Evolutionary conservation across 78 protist genomes (phyloP).

Genomic region (Pelomyxa schiedti): DNA sequence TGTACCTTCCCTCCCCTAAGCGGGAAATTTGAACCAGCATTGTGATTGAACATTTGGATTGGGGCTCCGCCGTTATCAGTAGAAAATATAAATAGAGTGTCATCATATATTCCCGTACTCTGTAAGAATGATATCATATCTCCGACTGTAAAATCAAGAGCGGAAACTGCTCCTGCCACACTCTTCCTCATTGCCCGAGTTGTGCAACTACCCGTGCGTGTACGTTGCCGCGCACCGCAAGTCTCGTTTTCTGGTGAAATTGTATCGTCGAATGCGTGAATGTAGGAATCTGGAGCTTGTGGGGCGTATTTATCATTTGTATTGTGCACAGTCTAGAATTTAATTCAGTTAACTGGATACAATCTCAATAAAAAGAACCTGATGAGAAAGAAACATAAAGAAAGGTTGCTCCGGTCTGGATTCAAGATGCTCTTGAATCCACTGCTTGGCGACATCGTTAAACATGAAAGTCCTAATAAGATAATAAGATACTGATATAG

Average conservation of each 20-base stretch:
- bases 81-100: background rate
- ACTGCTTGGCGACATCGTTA: background rate
- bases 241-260: background rate
- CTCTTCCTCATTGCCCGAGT: background rate
- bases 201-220: too few relatives aligned
- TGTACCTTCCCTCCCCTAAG: background rate
- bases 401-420: background rate
- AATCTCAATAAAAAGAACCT: too few relatives aligned
- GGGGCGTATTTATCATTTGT: background rate
- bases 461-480: background rate
- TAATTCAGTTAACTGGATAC: too few relatives aligned
- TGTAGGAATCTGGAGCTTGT: slow-evolving; percentile 3
- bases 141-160: background rate
- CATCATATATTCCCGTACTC: background rate
- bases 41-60: background rate
- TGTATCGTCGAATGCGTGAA: background rate
- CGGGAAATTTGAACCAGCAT: background rate
- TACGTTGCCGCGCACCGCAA: background rate
- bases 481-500: background rate
- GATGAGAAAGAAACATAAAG: background rate
- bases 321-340: slow-evolving; percentile 5
- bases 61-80: background rate
- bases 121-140: background rate
- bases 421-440: background rate
- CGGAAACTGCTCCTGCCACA: background rate